Percentiles rank a stretch among this genome's conserved stretches.
Conservation (phyloP, 2,329 filamentous ascomycete genomes). For the Escovopsis sp. region DNA sequence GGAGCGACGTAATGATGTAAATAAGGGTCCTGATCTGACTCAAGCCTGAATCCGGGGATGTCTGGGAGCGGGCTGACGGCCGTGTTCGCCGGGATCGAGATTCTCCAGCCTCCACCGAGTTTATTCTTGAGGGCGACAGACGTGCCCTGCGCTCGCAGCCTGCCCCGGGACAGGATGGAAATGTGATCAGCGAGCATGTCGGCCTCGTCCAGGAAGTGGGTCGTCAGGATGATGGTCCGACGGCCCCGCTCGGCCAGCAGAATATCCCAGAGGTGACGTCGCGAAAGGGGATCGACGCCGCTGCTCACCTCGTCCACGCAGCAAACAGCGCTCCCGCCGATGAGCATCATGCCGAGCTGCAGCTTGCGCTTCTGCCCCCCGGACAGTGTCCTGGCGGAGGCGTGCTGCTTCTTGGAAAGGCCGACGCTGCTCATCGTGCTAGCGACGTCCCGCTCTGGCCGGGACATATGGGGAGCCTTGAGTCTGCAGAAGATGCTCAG, state of each 20-base stretch:
- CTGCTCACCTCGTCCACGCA: slow-evolving; percentile 86
- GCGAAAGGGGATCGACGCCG: slow-evolving; percentile 71
- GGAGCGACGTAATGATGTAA: slow-evolving; percentile 59
- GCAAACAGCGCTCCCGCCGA: slow-evolving; percentile 73
- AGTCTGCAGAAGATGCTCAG: slow-evolving; percentile 70
- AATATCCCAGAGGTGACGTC: slow-evolving; percentile 90
- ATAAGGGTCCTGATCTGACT: too few relatives aligned
- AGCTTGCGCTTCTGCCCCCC: slow-evolving; percentile 88
- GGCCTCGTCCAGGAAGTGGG: slow-evolving; percentile 87
- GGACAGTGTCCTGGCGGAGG: slow-evolving; percentile 62
- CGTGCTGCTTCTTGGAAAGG: slow-evolving; percentile 56
- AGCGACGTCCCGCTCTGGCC: slow-evolving; percentile 41
- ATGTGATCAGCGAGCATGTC: slow-evolving; percentile 83
- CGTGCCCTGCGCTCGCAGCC: slow-evolving; percentile 66
- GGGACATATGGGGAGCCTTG: slow-evolving; percentile 46
- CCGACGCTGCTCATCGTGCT: slow-evolving; percentile 58
- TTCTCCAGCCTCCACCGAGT: slow-evolving; percentile 70
- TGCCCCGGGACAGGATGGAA: slow-evolving; percentile 72
- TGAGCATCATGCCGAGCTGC: slow-evolving; percentile 90
- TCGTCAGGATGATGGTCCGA: slow-evolving; percentile 75
- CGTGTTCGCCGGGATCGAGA: slow-evolving; percentile 47
- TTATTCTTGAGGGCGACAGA: slow-evolving; percentile 74
- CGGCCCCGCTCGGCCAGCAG: slow-evolving; percentile 67
- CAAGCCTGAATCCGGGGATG: too few relatives aligned
- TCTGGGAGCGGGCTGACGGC: slow-evolving; percentile 33